These are phyloP conservation scores for Nepenthes gracilis DNA, from an alignment of 148 eudicot genomes.

Conservation along the genomic window DNA sequence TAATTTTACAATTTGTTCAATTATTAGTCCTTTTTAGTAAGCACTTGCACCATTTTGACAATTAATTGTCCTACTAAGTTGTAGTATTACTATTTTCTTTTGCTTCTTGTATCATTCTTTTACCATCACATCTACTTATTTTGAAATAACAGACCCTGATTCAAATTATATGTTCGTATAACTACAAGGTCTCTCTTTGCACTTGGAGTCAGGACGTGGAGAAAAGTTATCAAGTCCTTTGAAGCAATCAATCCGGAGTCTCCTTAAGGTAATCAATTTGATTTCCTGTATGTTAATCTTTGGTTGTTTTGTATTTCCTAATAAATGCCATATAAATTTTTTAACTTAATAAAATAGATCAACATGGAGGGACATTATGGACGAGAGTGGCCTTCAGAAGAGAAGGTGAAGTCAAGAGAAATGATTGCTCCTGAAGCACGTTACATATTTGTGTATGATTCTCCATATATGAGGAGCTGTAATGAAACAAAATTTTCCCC, in stretches of 20 bases:
- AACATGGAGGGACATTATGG: constrained; percentile 88
- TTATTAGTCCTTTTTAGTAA: too few relatives aligned
- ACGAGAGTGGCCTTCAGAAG: constrained; percentile 71
- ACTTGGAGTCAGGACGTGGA: constrained; percentile 57
- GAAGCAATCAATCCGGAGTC: constrained; percentile 53
- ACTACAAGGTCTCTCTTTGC: constrained; percentile 41
- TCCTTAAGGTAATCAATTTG: constrained; percentile 52
- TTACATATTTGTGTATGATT: constrained; percentile 62
- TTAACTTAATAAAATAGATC: constrained; percentile 18
- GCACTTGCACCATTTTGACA: too few relatives aligned
- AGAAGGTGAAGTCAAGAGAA: constrained; percentile 73
- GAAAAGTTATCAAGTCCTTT: constrained; percentile 41
- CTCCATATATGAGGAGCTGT: constrained; percentile 11
- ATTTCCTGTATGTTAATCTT: background rate
- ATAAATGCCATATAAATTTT: background rate
- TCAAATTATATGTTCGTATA: background rate
- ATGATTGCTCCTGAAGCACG: constrained; percentile 78
- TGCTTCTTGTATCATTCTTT: background rate
- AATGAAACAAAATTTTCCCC: constrained; percentile 3
- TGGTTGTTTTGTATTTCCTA: constrained; percentile 1
- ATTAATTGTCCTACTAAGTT: too few relatives aligned
- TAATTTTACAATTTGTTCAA: too few relatives aligned
- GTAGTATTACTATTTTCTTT: background rate
- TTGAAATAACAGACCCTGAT: background rate
- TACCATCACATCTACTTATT: background rate